Evolutionary conservation across 2,329 filamentous ascomycete species (phyloP).

Genomic region (Orbilia brochopaga): DNA sequence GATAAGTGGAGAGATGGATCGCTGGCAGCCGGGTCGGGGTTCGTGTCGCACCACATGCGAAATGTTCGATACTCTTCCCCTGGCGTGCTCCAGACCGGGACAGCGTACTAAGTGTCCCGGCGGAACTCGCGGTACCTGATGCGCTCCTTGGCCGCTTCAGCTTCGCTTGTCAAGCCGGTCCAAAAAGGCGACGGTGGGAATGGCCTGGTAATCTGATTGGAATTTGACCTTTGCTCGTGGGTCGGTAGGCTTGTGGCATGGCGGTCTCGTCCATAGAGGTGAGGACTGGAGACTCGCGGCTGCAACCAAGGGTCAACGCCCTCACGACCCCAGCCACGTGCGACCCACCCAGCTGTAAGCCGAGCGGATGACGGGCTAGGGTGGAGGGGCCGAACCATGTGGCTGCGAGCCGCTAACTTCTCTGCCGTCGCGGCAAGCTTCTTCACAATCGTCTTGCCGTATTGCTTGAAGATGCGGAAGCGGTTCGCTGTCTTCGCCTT

Average conservation of each 20-base stretch:
- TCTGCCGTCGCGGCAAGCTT: neutral
- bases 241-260: neutral
- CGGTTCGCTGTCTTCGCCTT: neutral
- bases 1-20: neutral
- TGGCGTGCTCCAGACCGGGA: slow-evolving; percentile 6
- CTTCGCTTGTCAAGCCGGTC: neutral
- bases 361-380: neutral
- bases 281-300: neutral
- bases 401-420: neutral
- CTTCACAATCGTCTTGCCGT: neutral
- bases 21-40: neutral
- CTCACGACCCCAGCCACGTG: slow-evolving; percentile 2
- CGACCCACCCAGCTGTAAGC: neutral
- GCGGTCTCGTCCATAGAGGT: neutral
- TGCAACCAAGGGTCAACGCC: slow-evolving; percentile 6
- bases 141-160: neutral
- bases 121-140: slow-evolving; percentile 10
- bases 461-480: neutral
- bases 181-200: neutral
- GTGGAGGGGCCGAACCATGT: neutral
- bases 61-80: slow-evolving; percentile 11
- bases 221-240: neutral
- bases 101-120: slow-evolving; percentile 6
- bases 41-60: neutral
- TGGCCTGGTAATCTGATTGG: neutral